Evolutionary conservation across 1,284 basidiomycete species (phyloP).

Genomic region (Amylostereum chailletii): DNA sequence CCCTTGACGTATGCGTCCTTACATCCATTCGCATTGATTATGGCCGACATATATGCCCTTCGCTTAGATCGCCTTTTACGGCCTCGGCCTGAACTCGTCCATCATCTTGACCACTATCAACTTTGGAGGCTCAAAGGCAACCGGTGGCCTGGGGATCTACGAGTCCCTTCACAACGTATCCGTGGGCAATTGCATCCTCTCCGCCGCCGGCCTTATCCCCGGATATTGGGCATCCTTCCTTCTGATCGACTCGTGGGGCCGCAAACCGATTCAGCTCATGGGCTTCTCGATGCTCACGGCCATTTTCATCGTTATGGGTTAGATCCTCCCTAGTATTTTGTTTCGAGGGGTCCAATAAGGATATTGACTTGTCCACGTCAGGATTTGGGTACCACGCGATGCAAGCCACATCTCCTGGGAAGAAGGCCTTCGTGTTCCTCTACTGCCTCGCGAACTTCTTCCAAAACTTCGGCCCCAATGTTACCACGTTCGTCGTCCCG

Average conservation of each 20-base stretch:
- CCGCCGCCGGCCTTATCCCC: slow-evolving; percentile 64
- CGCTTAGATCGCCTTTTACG: slow-evolving; percentile 76
- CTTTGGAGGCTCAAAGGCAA: slow-evolving; percentile 36
- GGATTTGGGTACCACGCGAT: slow-evolving; percentile 63
- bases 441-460: slow-evolving; percentile 73
- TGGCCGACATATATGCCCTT: slow-evolving; percentile 12
- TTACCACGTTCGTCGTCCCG: slow-evolving; percentile 77
- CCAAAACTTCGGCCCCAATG: slow-evolving; percentile 77
- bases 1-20: slow-evolving; percentile 46
- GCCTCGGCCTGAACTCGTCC: slow-evolving; percentile 73
- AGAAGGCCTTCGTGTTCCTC: slow-evolving; percentile 67
- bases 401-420: slow-evolving; percentile 39
- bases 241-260: slow-evolving; percentile 65
- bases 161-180: slow-evolving; percentile 44
- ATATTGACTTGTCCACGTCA: not conserved
- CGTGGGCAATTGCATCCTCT: slow-evolving; percentile 62
- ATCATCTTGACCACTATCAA: slow-evolving; percentile 55
- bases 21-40: slow-evolving; percentile 10
- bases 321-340: not conserved
- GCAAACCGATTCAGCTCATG: slow-evolving; percentile 73
- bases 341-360: not conserved
- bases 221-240: slow-evolving; percentile 67
- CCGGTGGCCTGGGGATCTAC: slow-evolving; percentile 26
- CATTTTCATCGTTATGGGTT: slow-evolving; percentile 52
- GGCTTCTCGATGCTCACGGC: slow-evolving; percentile 66